Conservation (phyloP, 495 filamentous ascomycete species). For the Thermothielavioides terrestris region DNA sequence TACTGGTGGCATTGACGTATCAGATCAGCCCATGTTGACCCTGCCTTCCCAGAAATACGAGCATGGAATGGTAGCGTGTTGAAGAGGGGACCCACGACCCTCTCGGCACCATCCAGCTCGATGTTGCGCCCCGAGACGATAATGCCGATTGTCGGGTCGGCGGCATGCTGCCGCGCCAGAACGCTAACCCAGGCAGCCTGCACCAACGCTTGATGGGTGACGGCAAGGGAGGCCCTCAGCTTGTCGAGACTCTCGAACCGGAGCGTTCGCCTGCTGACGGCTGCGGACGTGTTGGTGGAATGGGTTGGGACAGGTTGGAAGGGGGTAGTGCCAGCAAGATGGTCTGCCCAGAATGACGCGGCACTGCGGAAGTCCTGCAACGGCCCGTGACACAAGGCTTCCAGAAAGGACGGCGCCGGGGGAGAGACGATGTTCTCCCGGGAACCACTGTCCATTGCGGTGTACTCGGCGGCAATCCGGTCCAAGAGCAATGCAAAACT, state of each 20-base stretch:
- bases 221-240: constrained; percentile 46
- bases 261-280: constrained; percentile 13
- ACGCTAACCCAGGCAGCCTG: constrained; percentile 61
- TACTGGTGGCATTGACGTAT: constrained; percentile 51
- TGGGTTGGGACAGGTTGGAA: constrained; percentile 25
- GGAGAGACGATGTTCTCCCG: too few relatives aligned
- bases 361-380: constrained; percentile 47
- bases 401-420: constrained; percentile 39
- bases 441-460: constrained; percentile 9
- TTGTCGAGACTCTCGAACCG: constrained; percentile 34
- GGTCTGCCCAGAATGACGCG: constrained; percentile 58
- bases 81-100: constrained; percentile 75
- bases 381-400: constrained; percentile 47
- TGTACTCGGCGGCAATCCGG: constrained; percentile 43
- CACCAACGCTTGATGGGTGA: constrained; percentile 67
- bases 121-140: constrained; percentile 65
- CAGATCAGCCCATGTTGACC: constrained; percentile 42
- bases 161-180: constrained; percentile 32
- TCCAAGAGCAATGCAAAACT: constrained; percentile 61
- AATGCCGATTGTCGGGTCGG: constrained; percentile 48
- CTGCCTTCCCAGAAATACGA: constrained; percentile 18
- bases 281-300: not conserved
- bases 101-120: constrained; percentile 54
- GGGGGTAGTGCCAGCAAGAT: constrained; percentile 38
- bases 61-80: constrained; percentile 71